Conservation (phyloP, 148 eudicot genomes). For the Oxyria digyna region DNA sequence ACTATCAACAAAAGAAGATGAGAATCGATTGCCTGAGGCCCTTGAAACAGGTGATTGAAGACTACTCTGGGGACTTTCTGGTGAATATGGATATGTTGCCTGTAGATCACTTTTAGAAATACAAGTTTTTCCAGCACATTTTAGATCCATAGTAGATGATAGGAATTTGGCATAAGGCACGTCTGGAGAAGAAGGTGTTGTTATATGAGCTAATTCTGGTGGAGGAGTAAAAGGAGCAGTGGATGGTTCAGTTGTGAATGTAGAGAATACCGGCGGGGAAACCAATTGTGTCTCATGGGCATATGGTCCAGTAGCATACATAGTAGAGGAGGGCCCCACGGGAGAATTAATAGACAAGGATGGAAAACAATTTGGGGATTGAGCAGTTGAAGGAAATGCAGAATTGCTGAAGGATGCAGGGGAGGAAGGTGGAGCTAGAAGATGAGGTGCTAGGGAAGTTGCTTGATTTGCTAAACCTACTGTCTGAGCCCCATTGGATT, state of each 20-base stretch:
- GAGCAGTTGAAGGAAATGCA: conserved; percentile 84
- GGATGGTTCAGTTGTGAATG: conserved; percentile 93
- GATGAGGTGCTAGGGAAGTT: conserved; percentile 53
- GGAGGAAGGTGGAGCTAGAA: conserved; percentile 95
- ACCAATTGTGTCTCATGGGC: conserved; percentile 94
- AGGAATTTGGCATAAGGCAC: conserved; percentile 92
- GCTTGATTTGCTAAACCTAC: conserved; percentile 41
- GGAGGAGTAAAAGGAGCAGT: conserved; percentile 98
- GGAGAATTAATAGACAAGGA: conserved; percentile 74
- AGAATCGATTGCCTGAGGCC: conserved; percentile 33
- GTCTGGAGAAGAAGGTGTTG: conserved; percentile 99
- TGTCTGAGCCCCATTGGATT: conserved; percentile 56
- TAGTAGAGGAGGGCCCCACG: conserved; percentile 66
- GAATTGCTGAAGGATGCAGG: conserved; percentile 91
- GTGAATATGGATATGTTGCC: conserved; percentile 59
- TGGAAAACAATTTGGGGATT: conserved; percentile 64
- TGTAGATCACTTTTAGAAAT: conserved; percentile 52
- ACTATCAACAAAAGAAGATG: conserved; percentile 42
- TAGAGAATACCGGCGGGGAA: conserved; percentile 94
- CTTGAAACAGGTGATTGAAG: conserved; percentile 64
- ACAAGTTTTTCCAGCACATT: conserved; percentile 35
- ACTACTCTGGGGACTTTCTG: conserved; percentile 84
- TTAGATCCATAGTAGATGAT: conserved; percentile 50
- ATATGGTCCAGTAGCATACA: conserved; percentile 89
- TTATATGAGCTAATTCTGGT: conserved; percentile 81